Conservation (phyloP, 805 yeast genomes). For the Lipomyces mesembrius region DNA sequence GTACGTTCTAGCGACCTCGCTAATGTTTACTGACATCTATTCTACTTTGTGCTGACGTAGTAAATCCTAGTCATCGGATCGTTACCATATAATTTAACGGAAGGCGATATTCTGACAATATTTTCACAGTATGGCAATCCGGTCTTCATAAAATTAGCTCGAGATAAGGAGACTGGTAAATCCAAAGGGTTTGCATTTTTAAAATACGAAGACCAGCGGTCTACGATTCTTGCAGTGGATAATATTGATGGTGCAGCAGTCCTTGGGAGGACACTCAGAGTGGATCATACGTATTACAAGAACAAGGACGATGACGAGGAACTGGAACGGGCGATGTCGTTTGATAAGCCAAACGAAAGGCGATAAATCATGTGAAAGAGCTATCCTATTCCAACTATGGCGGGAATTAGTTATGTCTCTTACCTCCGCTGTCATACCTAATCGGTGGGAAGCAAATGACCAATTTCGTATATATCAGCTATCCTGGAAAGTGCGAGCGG, state of each 20-base stretch:
- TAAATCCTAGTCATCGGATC: constrained; percentile 61
- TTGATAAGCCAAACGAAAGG: constrained; percentile 14
- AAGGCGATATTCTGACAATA: constrained; percentile 73
- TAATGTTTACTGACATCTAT: neutral
- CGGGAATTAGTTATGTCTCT: too few relatives aligned
- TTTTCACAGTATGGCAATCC: constrained; percentile 93
- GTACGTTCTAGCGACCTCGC: constrained; percentile 37
- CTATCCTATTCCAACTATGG: too few relatives aligned
- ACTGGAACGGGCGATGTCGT: constrained; percentile 31
- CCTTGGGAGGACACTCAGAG: constrained; percentile 58
- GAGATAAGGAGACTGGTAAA: constrained; percentile 68
- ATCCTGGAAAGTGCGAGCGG: too few relatives aligned
- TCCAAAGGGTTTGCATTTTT: constrained; percentile 79
- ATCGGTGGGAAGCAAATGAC: too few relatives aligned
- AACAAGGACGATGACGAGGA: constrained; percentile 35
- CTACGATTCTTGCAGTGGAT: constrained; percentile 85
- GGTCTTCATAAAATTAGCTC: constrained; percentile 67
- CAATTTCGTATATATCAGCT: too few relatives aligned
- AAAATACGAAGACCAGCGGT: constrained; percentile 79
- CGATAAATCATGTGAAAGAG: neutral
- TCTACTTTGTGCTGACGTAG: neutral
- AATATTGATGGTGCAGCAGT: constrained; percentile 74
- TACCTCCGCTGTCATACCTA: too few relatives aligned
- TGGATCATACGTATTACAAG: constrained; percentile 61
- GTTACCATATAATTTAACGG: constrained; percentile 65